Evolutionary conservation across 2,329 filamentous ascomycete genomes (phyloP).

Genomic region (Hirsutella rhossiliensis): DNA sequence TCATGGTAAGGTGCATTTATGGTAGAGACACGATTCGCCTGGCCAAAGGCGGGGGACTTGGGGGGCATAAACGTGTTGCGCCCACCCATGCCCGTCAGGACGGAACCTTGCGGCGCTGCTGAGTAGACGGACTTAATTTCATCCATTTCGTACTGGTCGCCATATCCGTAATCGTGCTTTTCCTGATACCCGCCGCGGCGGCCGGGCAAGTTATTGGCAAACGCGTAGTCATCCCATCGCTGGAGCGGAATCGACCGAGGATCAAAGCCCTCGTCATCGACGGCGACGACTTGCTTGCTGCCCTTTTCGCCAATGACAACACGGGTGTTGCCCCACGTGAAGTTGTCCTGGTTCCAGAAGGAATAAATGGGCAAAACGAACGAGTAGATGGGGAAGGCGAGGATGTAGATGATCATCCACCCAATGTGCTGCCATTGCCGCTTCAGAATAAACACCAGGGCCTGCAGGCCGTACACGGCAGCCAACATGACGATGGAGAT

Average conservation of each 20-base stretch:
- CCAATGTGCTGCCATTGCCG: slow-evolving; percentile 97
- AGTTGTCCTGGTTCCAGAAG: slow-evolving; percentile 99
- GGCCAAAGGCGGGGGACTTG: slow-evolving; percentile 61
- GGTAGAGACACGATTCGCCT: slow-evolving; percentile 31
- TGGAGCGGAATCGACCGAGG: slow-evolving; percentile 88
- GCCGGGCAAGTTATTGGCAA: slow-evolving; percentile 76
- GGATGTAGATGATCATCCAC: slow-evolving; percentile 98
- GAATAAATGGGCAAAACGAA: slow-evolving; percentile 89
- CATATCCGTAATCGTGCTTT: slow-evolving; percentile 53
- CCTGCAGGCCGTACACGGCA: slow-evolving; percentile 89
- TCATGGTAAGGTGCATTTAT: slow-evolving; percentile 36
- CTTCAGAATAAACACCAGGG: slow-evolving; percentile 91
- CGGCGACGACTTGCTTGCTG: slow-evolving; percentile 76
- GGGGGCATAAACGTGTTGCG: slow-evolving; percentile 72
- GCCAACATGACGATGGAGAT: slow-evolving; percentile 85
- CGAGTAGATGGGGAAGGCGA: slow-evolving; percentile 92
- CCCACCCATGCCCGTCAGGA: slow-evolving; percentile 71
- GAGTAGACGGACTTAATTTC: slow-evolving; percentile 97
- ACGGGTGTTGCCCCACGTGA: slow-evolving; percentile 97
- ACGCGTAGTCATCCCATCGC: slow-evolving; percentile 93
- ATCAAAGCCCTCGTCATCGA: slow-evolving; percentile 77
- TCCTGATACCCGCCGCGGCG: slow-evolving; percentile 63
- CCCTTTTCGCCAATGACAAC: slow-evolving; percentile 93
- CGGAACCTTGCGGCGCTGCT: slow-evolving; percentile 76
- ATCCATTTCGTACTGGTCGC: slow-evolving; percentile 88